A percentile compares a stretch with the other conserved stretches of the same genome.
phyloP scores from a whole-genome alignment of 2,329 filamentous ascomycete species.

The Rugonectria rugulosa region DNA sequence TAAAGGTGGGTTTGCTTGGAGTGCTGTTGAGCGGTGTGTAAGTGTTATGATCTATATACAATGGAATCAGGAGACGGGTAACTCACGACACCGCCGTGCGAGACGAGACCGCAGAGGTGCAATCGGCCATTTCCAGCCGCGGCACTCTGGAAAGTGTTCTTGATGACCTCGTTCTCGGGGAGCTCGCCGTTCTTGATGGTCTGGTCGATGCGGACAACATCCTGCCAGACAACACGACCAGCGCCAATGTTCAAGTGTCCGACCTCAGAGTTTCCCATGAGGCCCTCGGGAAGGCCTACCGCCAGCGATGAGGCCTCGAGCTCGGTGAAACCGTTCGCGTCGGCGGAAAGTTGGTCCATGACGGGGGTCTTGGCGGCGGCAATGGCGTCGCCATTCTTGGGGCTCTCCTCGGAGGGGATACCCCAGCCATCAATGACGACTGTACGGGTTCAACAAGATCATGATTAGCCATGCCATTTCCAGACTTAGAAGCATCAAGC shows the following conservation, averaged over 20 bases:
- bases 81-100: conserved; percentile 87
- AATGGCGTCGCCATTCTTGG: conserved; percentile 93
- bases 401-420: conserved; percentile 79
- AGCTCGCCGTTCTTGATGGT: conserved; percentile 87
- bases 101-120: conserved; percentile 90
- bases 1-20: conserved; percentile 94
- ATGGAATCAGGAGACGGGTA: not conserved
- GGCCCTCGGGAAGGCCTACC: conserved; percentile 91
- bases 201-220: conserved; percentile 94
- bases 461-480: conserved; percentile 67
- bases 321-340: conserved; percentile 84
- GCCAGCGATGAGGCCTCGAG: conserved; percentile 96
- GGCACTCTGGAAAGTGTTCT: conserved; percentile 77
- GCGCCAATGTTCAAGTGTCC: conserved; percentile 99
- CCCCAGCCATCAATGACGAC: conserved; percentile 99
- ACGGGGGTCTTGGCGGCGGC: conserved; percentile 89
- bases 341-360: conserved; percentile 92
- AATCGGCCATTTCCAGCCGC: conserved; percentile 91
- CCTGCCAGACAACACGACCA: conserved; percentile 97
- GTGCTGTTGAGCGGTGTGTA: conserved; percentile 63
- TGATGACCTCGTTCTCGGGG: conserved; percentile 78
- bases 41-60: conserved; percentile 2
- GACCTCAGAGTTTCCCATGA: conserved; percentile 99
- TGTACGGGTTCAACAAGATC: conserved; percentile 60
- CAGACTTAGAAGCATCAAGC: conserved; percentile 63